These are phyloP conservation scores for Nakaseomyces glabratus DNA, from an alignment of 1,139 yeast genomes.

Conservation along the genomic window DNA sequence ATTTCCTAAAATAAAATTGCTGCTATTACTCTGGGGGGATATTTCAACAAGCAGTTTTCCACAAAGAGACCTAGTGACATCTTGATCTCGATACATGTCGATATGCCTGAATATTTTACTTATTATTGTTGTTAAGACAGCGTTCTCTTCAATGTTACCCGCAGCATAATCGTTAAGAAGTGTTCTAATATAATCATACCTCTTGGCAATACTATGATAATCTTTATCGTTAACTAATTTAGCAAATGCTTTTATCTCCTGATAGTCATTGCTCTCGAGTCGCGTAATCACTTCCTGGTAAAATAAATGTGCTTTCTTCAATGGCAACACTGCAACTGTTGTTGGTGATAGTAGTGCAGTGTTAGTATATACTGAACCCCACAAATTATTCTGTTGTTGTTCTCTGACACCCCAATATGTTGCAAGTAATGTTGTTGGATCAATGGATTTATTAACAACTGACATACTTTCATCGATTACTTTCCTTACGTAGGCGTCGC, in stretches of 20 bases:
- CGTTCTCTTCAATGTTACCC: slow-evolving; percentile 21
- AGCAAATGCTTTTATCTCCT: slow-evolving; percentile 14
- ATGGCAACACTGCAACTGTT: slow-evolving; percentile 26
- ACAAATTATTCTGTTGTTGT: slow-evolving; percentile 25
- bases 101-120: slow-evolving; percentile 22
- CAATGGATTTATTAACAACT: slow-evolving; percentile 7
- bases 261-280: slow-evolving; percentile 13
- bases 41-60: slow-evolving; percentile 18
- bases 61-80: slow-evolving; percentile 24
- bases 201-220: slow-evolving; percentile 8
- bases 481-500: slow-evolving; percentile 9
- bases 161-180: slow-evolving; percentile 24
- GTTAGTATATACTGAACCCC: slow-evolving; percentile 26
- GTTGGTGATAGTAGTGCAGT: slow-evolving; percentile 23
- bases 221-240: slow-evolving; percentile 15
- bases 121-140: slow-evolving; percentile 15
- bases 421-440: slow-evolving; percentile 20
- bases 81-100: slow-evolving; percentile 20
- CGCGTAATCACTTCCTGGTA: slow-evolving; percentile 15
- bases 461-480: slow-evolving; percentile 4
- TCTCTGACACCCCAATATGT: slow-evolving; percentile 25
- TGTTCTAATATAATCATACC: slow-evolving; percentile 15
- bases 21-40: slow-evolving; percentile 8
- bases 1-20: slow-evolving; percentile 19
- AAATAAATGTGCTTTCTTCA: slow-evolving; percentile 17